phyloP scores from a whole-genome alignment of 2,329 filamentous ascomycete species.

The Trichoderma citrinoviride region DNA sequence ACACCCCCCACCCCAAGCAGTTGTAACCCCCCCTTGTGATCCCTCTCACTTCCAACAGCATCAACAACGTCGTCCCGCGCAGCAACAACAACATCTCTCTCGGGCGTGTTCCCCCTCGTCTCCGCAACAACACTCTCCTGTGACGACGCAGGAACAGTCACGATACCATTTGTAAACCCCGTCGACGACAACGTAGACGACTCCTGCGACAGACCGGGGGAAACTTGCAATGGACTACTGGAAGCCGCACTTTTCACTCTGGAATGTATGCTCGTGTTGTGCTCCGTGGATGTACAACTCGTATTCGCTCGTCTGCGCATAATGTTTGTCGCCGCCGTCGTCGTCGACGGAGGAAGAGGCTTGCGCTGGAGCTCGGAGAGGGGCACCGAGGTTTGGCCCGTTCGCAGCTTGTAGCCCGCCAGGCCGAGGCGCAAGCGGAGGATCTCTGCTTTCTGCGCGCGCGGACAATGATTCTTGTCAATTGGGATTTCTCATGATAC shows the following conservation, averaged over 20 bases:
- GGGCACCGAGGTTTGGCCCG: conserved; percentile 66
- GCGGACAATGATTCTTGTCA: not conserved
- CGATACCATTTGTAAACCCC: not conserved
- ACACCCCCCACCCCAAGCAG: not conserved
- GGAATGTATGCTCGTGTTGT: conserved; percentile 1
- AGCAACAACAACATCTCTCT: not conserved
- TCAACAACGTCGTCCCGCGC: not conserved
- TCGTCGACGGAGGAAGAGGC: conserved; percentile 29
- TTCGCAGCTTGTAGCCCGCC: conserved; percentile 72
- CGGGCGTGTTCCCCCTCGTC: conserved; percentile 12
- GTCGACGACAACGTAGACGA: not conserved
- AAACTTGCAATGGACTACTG: conserved; percentile 3
- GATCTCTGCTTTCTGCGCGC: conserved; percentile 57
- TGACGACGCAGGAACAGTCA: not conserved
- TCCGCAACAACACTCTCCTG: conserved; percentile 15
- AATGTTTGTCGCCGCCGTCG: not conserved
- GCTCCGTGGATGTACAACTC: not conserved
- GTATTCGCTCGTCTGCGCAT: conserved; percentile 6
- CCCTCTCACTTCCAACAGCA: not conserved
- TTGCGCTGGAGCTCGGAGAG: conserved; percentile 55
- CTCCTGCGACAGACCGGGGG: not conserved
- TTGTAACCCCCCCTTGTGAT: not conserved
- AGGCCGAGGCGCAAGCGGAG: conserved; percentile 67
- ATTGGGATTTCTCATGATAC: not conserved
- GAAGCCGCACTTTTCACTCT: not conserved